A percentile compares a stretch with the other conserved stretches of the same genome.
These are phyloP conservation scores for Daldinia eschscholtzii DNA, from an alignment of 2,329 filamentous ascomycete genomes.

Conservation along the genomic window DNA sequence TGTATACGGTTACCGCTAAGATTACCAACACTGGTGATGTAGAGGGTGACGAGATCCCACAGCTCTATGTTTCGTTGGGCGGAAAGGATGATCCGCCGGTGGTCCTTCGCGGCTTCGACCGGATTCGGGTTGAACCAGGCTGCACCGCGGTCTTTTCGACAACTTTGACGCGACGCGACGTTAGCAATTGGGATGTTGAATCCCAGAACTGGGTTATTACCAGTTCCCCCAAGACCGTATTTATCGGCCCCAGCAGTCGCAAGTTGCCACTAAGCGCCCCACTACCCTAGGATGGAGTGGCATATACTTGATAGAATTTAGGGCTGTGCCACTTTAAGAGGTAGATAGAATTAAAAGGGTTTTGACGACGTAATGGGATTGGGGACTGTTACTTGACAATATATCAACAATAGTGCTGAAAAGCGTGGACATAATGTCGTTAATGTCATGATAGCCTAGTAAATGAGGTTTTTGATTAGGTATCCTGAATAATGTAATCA, in stretches of 20 bases:
- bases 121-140: constrained; percentile 79
- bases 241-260: constrained; percentile 67
- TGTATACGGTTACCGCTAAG: constrained; percentile 75
- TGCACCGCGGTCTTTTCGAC: constrained; percentile 74
- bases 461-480: too few relatives aligned
- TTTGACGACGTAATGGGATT: too few relatives aligned
- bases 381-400: too few relatives aligned
- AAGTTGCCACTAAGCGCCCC: constrained; percentile 61
- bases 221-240: constrained; percentile 64
- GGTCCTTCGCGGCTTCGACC: constrained; percentile 84
- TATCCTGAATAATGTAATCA: too few relatives aligned
- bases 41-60: constrained; percentile 77
- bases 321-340: too few relatives aligned
- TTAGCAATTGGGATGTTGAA: constrained; percentile 86
- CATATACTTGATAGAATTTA: neutral
- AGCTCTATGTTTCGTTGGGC: constrained; percentile 85
- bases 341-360: too few relatives aligned
- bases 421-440: too few relatives aligned
- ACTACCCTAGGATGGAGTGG: constrained; percentile 42
- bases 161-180: constrained; percentile 80
- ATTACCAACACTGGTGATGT: constrained; percentile 78
- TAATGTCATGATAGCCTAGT: too few relatives aligned
- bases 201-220: constrained; percentile 87
- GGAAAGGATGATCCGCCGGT: constrained; percentile 76
- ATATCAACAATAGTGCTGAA: too few relatives aligned